These are phyloP conservation scores for Kuraishia piskuri DNA, from an alignment of 805 yeast genomes.

Conservation along the genomic window DNA sequence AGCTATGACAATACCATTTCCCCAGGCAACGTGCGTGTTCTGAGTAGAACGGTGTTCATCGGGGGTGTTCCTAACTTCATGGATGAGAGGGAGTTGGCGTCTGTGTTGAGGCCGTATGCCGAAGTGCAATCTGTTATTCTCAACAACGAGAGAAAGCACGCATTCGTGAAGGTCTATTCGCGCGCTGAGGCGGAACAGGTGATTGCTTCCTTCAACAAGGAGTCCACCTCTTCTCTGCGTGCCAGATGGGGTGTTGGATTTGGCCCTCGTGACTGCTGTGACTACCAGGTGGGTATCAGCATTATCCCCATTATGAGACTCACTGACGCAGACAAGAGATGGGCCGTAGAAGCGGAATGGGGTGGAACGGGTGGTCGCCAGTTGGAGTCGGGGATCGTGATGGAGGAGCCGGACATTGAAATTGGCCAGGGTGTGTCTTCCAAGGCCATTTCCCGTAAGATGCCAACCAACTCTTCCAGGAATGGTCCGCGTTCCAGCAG, in stretches of 20 bases:
- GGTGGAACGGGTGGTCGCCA: constrained; percentile 95
- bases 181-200: constrained; percentile 87
- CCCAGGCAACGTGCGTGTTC: constrained; percentile 71
- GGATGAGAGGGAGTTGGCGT: constrained; percentile 66
- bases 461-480: constrained; percentile 85
- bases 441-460: constrained; percentile 81
- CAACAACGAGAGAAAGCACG: constrained; percentile 87
- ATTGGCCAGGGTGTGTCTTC: constrained; percentile 92
- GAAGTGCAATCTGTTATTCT: constrained; percentile 87
- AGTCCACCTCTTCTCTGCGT: constrained; percentile 58
- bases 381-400: constrained; percentile 65
- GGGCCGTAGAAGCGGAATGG: constrained; percentile 90
- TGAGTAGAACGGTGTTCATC: constrained; percentile 83
- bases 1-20: constrained; percentile 66
- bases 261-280: constrained; percentile 98
- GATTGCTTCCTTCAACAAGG: constrained; percentile 50
- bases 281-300: constrained; percentile 84
- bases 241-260: constrained; percentile 99
- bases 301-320: constrained; percentile 79
- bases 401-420: constrained; percentile 97
- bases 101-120: constrained; percentile 69
- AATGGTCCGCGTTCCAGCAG: constrained; percentile 74
- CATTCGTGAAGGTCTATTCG: constrained; percentile 89
- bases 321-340: constrained; percentile 88
- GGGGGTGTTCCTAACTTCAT: constrained; percentile 87